Evolutionary conservation across 1,284 basidiomycete species (phyloP).

Genomic region (Puccinia novopanici): DNA sequence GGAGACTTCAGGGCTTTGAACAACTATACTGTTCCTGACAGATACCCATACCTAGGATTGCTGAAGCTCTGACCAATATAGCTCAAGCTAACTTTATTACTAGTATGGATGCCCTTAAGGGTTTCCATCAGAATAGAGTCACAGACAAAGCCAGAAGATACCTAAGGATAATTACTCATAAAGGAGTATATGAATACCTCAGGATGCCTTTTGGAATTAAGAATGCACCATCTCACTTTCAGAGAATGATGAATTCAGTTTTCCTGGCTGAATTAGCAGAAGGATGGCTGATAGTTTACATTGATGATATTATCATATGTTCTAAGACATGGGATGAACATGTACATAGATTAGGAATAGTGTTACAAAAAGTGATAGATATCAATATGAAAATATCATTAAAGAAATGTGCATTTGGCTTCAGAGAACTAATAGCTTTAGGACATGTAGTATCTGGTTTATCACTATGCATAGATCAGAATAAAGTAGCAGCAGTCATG

Average conservation of each 20-base stretch:
- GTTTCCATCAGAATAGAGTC: constrained; percentile 12
- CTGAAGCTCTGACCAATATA: background rate
- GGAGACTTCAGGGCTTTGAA: constrained; percentile 28
- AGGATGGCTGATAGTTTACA: constrained; percentile 20
- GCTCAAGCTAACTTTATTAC: constrained; percentile 2
- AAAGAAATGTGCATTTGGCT: constrained; percentile 21
- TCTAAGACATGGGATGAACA: background rate
- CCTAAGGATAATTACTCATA: constrained; percentile 9
- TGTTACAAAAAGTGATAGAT: background rate
- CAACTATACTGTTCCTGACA: constrained; percentile 8
- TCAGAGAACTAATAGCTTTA: constrained; percentile 15
- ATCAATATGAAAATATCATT: constrained; percentile 29
- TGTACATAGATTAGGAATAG: background rate
- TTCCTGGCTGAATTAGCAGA: background rate
- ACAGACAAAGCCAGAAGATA: background rate
- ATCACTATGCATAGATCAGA: background rate
- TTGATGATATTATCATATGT: constrained; percentile 37
- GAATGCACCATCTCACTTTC: constrained; percentile 38
- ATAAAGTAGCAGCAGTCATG: constrained; percentile 10
- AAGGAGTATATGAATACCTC: constrained; percentile 18
- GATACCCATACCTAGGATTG: constrained; percentile 26
- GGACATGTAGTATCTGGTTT: constrained; percentile 27
- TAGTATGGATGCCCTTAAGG: constrained; percentile 20
- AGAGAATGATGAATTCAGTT: constrained; percentile 26
- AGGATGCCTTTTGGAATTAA: constrained; percentile 29